Evolutionary conservation across 129 eudicot species (phyloP).

Genomic region (Saussurea involucrata): DNA sequence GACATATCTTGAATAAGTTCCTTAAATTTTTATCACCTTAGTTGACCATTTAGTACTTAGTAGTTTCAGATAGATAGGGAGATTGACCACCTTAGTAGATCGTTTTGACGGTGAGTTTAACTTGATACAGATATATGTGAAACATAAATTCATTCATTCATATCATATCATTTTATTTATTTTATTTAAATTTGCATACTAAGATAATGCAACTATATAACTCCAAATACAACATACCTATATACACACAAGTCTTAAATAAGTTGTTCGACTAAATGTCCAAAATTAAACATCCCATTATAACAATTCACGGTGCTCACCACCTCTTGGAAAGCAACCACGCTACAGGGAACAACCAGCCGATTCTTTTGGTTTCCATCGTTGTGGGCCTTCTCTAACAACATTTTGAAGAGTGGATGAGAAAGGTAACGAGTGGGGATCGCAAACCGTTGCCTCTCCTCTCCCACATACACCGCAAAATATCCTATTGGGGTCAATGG

Average conservation of each 20-base stretch:
- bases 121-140: background rate
- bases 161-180: background rate
- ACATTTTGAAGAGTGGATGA: conserved; percentile 72
- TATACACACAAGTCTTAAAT: background rate
- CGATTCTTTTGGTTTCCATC: conserved; percentile 55
- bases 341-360: conserved; percentile 63
- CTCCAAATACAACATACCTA: background rate
- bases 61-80: no score
- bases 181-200: background rate
- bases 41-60: no score
- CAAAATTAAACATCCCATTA: conserved; percentile 62
- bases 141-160: background rate
- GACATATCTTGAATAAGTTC: no score
- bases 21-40: no score
- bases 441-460: conserved; percentile 55
- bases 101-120: background rate
- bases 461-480: conserved; percentile 67
- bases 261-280: conserved; percentile 23
- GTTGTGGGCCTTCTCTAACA: conserved; percentile 67
- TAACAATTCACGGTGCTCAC: conserved; percentile 54
- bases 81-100: no score
- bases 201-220: background rate
- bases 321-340: conserved; percentile 56
- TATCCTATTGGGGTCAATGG: conserved; percentile 45
- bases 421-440: conserved; percentile 63